Evolutionary conservation across 2,329 filamentous ascomycete species (phyloP), one percentile per base, ranked within the genome.

Genomic region (Xylaria sp.): DNA sequence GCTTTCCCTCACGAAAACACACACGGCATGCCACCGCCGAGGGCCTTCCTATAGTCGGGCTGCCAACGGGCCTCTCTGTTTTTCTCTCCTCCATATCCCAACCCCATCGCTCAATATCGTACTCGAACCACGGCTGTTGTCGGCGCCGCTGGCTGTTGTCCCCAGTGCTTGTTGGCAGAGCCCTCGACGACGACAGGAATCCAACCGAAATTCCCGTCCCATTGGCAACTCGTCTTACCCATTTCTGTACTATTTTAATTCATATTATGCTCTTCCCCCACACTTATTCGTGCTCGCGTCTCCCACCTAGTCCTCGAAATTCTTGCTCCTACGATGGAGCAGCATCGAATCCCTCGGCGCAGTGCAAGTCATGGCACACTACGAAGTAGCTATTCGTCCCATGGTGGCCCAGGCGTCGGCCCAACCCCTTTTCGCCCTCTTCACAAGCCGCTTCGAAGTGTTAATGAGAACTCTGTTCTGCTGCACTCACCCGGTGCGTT

Each of bases 401-500:
- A 71, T 37, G 66, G 69, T 40, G 59, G 67, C 7, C 52, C 60
- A 15, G 54, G 54, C 19, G 49, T 60, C 19, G 68, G 64, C 1
- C 67, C 66, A 7, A 64, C 63, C 40, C 69, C 67, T 8, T 31
- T 56, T 38, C 69, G 69, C 13, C 72, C 75, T 40, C 67, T 76
- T 33, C 74, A 75, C 52, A 77, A 76, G 35, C 79, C 81, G 4
- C 74, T 82, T 31, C 77, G 78, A 58, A 78, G 75, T 66, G 74
- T 81, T 60, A 77, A 79, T 51, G 78, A 81, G 57, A 80, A 80
- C 57, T 70, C 75, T 29, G 71, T 72, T 27, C 73, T 82, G 52
- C 76, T 82, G 13, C 77, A 75, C 46, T 83, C 78, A 1, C 83
- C 85, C 0, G 84, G 81, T 4, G 83, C 83, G 1, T 75, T 88